Base-by-base conservation (phyloP, 495 filamentous ascomycete species). In the Lepidopterella palustris region DNA sequence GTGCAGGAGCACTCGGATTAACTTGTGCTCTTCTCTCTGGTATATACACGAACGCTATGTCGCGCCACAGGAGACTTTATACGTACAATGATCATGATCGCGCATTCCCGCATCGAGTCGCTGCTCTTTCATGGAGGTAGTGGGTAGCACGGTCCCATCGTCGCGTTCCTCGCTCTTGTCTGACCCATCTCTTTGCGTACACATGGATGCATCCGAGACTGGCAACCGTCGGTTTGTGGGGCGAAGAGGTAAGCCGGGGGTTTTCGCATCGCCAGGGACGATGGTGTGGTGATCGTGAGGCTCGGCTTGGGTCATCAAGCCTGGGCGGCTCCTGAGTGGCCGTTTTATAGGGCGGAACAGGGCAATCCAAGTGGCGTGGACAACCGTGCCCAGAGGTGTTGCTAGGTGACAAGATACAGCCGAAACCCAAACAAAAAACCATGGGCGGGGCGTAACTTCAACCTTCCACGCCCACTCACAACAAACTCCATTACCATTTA, bases 81-180 rank as follows among this genome's bases (percentile, higher is more conserved):
- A 67, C 70, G 60, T 57, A 72, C 70, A 76, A 63, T 74, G 73
- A 53, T 71, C 65, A 20, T 71, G 60, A 29, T 70, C 63, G 24
- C 72, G 65, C 48, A 70, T 69, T 57, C 73, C 73, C 42, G 73
- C 73, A 62, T 76, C 73, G 58, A 61, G 61, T 26, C 61, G 39
- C 28, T 55, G 64, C 52, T 56, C 55, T 15, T 58, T 51, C 13
- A 50, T 15, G 47, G 21, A 5, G 47, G 47, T 15, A 27, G 47
- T 24, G 5, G 47, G 47, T 24, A 50, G 47, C 18, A 50, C 47
- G 20, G 18, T 2, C 18, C 21, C 6, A 18, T 25, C 47, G 18
- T 42, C 9, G 3, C 35, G 13, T 26, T 24, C 47, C 25, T 24
- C 47, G 47, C 20, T 27, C 47, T 50, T 24, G 23, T 25, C 47